Evolutionary conservation across 2,329 filamentous ascomycete species (phyloP).

Genomic region (Ceratocystis destructans): DNA sequence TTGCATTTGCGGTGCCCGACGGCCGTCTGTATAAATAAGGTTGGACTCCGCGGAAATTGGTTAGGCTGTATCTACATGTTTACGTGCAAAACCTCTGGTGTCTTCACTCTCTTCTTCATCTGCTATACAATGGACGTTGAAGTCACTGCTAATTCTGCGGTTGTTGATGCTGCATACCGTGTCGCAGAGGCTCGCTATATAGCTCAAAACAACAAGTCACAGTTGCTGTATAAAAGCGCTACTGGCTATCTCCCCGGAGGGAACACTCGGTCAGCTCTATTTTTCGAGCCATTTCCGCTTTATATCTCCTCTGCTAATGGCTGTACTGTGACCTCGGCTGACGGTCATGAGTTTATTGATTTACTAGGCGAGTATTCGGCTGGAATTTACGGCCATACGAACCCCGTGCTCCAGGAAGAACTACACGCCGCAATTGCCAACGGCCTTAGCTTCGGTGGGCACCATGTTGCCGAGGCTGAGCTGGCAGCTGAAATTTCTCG

Average conservation of each 20-base stretch:
- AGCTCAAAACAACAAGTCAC: slow-evolving; percentile 5
- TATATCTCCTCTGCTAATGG: slow-evolving; percentile 16
- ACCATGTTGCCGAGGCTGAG: slow-evolving; percentile 37
- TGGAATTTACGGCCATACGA: slow-evolving; percentile 51
- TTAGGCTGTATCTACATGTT: background rate
- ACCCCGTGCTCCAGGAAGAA: slow-evolving; percentile 38
- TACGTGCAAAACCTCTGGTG: background rate
- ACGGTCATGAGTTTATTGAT: slow-evolving; percentile 38
- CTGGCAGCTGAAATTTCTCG: slow-evolving; percentile 39
- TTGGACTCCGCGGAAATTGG: background rate
- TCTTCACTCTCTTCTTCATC: background rate
- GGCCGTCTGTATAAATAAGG: background rate
- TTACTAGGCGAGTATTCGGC: slow-evolving; percentile 51
- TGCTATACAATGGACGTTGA: background rate
- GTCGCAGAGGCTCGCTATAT: slow-evolving; percentile 10
- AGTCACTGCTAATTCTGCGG: background rate
- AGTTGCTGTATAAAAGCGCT: background rate
- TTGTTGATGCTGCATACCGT: slow-evolving; percentile 20
- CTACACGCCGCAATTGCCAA: slow-evolving; percentile 33
- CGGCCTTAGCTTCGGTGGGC: slow-evolving; percentile 43
- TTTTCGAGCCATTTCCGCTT: slow-evolving; percentile 33
- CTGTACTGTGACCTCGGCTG: slow-evolving; percentile 28
- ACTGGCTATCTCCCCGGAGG: slow-evolving; percentile 29
- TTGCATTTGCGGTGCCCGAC: background rate
- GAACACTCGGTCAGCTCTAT: slow-evolving; percentile 34